Percentiles rank a stretch among this genome's conserved stretches.
phyloP scores from a whole-genome alignment of 2,329 filamentous ascomycete genomes.

The Byssoonygena ceratinophila region DNA sequence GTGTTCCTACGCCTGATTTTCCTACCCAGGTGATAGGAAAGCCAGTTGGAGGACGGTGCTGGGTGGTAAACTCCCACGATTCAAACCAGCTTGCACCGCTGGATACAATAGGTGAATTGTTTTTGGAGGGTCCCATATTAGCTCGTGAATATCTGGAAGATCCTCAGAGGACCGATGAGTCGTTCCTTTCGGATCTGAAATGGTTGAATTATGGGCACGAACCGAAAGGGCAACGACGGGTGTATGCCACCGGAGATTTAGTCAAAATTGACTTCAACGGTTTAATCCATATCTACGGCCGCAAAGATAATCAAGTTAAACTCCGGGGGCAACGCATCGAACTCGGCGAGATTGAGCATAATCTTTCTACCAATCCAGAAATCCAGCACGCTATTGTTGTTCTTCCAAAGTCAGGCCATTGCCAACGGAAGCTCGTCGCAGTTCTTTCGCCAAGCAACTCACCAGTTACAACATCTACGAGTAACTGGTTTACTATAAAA shows the following conservation, averaged over 20 bases:
- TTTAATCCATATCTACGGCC: neutral
- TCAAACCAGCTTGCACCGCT: slow-evolving; percentile 21
- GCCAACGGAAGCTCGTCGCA: neutral
- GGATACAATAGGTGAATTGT: slow-evolving; percentile 33
- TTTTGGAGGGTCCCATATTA: slow-evolving; percentile 32
- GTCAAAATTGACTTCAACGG: slow-evolving; percentile 18
- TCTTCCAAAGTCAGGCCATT: neutral
- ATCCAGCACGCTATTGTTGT: neutral
- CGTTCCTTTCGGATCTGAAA: slow-evolving; percentile 18
- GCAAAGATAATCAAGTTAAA: slow-evolving; percentile 56
- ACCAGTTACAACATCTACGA: neutral
- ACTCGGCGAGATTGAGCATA: slow-evolving; percentile 62
- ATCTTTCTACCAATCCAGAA: slow-evolving; percentile 27
- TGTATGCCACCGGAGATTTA: slow-evolving; percentile 22
- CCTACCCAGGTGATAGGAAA: slow-evolving; percentile 18
- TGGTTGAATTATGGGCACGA: slow-evolving; percentile 13
- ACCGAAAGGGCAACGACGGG: neutral
- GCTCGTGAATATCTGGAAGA: slow-evolving; percentile 29
- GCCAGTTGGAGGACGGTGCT: slow-evolving; percentile 14
- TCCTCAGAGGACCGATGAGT: slow-evolving; percentile 15
- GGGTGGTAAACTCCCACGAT: slow-evolving; percentile 21
- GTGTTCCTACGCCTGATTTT: slow-evolving; percentile 21
- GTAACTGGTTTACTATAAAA: neutral
- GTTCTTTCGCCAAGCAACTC: neutral
- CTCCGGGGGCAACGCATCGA: slow-evolving; percentile 74